Evolutionary conservation across 2,329 filamentous ascomycete species (phyloP).

Genomic region (Ceratocystis alfenasii): DNA sequence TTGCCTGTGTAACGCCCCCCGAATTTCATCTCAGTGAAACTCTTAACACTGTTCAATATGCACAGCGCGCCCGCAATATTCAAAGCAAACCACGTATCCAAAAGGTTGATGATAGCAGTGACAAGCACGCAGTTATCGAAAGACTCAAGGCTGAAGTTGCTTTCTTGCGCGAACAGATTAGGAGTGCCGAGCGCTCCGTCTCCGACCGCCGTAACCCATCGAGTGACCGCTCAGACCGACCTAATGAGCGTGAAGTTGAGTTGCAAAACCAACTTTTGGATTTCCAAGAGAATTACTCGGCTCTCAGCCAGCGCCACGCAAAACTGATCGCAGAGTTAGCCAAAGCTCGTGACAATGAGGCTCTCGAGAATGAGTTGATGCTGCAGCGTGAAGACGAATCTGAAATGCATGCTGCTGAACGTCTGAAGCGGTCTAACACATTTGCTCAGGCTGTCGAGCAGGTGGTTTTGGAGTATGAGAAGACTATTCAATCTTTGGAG

Average conservation of each 20-base stretch:
- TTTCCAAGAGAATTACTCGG: conserved; percentile 84
- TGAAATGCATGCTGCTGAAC: conserved; percentile 58
- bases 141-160: conserved; percentile 85
- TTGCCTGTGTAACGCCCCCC: conserved; percentile 91
- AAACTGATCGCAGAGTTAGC: conserved; percentile 89
- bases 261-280: conserved; percentile 90
- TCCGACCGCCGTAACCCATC: conserved; percentile 43
- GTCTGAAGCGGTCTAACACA: conserved; percentile 85
- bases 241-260: conserved; percentile 74
- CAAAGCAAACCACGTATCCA: conserved; percentile 97
- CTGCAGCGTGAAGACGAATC: conserved; percentile 39
- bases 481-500: conserved; percentile 90
- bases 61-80: conserved; percentile 86
- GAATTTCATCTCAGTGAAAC: conserved; percentile 98
- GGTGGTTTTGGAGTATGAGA: conserved; percentile 94
- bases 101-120: conserved; percentile 69
- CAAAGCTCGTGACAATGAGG: conserved; percentile 62
- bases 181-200: conserved; percentile 59
- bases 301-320: conserved; percentile 85
- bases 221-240: conserved; percentile 62
- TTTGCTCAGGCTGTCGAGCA: conserved; percentile 94
- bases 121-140: conserved; percentile 90
- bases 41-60: conserved; percentile 93
- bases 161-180: conserved; percentile 87
- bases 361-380: conserved; percentile 40